Conservation (phyloP, 1,284 basidiomycete species). For the Sporisorium graminicola region DNA sequence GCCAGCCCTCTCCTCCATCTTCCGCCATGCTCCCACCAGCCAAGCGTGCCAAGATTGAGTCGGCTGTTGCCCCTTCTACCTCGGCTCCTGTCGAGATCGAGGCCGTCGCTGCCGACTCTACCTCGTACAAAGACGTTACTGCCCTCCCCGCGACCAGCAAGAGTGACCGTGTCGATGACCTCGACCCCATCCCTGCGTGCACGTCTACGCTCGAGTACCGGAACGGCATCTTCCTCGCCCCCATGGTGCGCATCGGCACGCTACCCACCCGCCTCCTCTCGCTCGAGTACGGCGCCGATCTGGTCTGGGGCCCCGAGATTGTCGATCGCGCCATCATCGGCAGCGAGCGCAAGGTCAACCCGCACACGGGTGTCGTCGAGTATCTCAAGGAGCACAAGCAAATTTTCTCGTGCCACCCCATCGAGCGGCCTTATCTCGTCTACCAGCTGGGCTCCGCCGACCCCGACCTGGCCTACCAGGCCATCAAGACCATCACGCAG, state of each 20-base stretch:
- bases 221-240: constrained; percentile 66
- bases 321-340: constrained; percentile 97
- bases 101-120: constrained; percentile 41
- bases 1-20: constrained; percentile 20
- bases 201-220: constrained; percentile 38
- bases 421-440: constrained; percentile 75
- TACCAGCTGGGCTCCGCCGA: constrained; percentile 90
- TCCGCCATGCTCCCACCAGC: constrained; percentile 39
- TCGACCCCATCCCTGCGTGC: constrained; percentile 37
- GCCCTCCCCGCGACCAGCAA: constrained; percentile 8
- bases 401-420: constrained; percentile 91
- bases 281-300: constrained; percentile 89
- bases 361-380: constrained; percentile 89
- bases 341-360: constrained; percentile 83
- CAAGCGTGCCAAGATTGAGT: constrained; percentile 43
- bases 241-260: constrained; percentile 67
- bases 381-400: constrained; percentile 80
- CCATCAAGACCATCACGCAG: constrained; percentile 84
- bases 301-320: constrained; percentile 97
- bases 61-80: background rate
- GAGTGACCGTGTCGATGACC: constrained; percentile 31
- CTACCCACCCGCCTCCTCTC: constrained; percentile 85
- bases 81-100: constrained; percentile 25
- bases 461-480: constrained; percentile 89
- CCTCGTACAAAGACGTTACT: constrained; percentile 26